Conservation (phyloP, 192 early-diverging fungal genomes). For the Funneliformis mosseae region DNA sequence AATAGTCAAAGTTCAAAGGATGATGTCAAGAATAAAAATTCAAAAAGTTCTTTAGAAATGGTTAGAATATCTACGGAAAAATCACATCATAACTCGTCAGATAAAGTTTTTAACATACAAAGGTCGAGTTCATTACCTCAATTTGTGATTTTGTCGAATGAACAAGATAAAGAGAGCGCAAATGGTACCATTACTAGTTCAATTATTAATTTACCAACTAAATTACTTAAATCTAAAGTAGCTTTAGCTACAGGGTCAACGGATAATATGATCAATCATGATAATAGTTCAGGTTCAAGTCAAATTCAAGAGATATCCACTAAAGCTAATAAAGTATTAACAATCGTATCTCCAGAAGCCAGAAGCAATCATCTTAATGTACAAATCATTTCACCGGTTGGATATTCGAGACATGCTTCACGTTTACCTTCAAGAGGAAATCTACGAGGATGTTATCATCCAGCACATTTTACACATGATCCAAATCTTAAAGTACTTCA, state of each 20-base stretch:
- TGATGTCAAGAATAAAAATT: conserved; percentile 1
- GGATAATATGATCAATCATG: not conserved
- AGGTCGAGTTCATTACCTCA: not conserved
- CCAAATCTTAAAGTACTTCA: conserved; percentile 30
- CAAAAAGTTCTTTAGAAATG: not conserved
- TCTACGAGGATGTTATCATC: not conserved
- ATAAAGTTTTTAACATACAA: too few relatives aligned
- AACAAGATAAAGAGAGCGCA: not conserved
- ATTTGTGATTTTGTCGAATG: not conserved
- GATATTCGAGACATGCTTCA: not conserved
- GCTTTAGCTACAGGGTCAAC: not conserved
- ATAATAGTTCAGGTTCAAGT: not conserved
- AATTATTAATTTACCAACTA: not conserved
- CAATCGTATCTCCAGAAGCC: not conserved
- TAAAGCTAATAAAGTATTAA: not conserved
- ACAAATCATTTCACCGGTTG: not conserved
- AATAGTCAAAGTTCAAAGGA: not conserved
- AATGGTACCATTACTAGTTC: not conserved
- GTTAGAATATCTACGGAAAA: not conserved
- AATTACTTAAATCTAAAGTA: not conserved
- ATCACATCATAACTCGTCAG: not conserved
- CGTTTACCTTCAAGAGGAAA: conserved; percentile 6
- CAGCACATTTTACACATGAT: conserved; percentile 16
- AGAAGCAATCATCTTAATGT: not conserved
- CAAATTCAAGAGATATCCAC: not conserved